phyloP scores from a whole-genome alignment of 73 alveolate genomes.

The Blepharisma stoltei region DNA sequence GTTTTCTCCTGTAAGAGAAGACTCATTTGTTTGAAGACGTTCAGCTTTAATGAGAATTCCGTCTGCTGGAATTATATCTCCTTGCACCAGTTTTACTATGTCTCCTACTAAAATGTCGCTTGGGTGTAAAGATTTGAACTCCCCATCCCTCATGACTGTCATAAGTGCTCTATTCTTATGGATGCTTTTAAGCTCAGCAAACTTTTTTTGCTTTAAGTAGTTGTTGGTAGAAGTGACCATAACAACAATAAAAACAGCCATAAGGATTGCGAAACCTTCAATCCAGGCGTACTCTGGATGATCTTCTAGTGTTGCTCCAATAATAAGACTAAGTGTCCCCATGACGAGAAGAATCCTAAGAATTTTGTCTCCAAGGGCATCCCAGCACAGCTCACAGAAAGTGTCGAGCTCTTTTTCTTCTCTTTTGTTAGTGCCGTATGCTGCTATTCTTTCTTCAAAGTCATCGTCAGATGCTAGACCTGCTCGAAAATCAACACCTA shows the following conservation, averaged over 20 bases:
- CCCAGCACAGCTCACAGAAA: conserved; percentile 51
- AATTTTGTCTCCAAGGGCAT: conserved; percentile 72
- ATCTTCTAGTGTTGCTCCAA: conserved; percentile 54
- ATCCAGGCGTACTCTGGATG: conserved; percentile 80
- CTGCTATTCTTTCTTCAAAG: conserved; percentile 41
- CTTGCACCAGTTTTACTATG: conserved; percentile 71
- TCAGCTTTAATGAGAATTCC: conserved; percentile 72
- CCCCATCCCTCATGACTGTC: conserved; percentile 76
- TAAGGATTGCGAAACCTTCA: conserved; percentile 75
- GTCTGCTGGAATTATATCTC: conserved; percentile 90
- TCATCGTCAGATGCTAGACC: conserved; percentile 39
- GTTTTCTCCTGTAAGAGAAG: conserved; percentile 92
- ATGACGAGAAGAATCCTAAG: conserved; percentile 65
- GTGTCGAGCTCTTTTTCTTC: conserved; percentile 45
- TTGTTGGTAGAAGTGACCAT: conserved; percentile 69
- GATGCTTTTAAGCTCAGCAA: conserved; percentile 33
- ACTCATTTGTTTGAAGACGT: conserved; percentile 81
- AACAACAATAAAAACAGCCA: conserved; percentile 76
- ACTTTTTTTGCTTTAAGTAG: conserved; percentile 63
- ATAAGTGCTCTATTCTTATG: conserved; percentile 44
- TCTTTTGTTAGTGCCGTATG: conserved; percentile 61
- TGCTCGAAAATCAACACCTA: conserved; percentile 35
- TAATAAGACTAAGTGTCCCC: conserved; percentile 60
- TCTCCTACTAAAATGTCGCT: conserved; percentile 84
- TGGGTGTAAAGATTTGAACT: conserved; percentile 47